phyloP scores from a whole-genome alignment of 192 early-diverging fungal genomes.

The Coemansia sp. region DNA sequence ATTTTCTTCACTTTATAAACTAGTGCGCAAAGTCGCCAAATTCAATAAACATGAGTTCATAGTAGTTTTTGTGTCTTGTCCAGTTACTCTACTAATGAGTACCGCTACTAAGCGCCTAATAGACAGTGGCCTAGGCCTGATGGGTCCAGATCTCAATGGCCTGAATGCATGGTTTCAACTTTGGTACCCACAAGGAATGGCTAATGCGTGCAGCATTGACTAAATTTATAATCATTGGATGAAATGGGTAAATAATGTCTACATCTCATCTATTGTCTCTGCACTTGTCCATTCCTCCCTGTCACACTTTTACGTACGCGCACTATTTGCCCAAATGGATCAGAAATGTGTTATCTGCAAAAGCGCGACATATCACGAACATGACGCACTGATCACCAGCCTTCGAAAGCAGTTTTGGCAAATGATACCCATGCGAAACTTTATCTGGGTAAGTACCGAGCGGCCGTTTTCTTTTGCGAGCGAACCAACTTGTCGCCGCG shows the following conservation, averaged over 20 bases:
- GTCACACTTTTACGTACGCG: not conserved
- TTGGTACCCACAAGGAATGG: not conserved
- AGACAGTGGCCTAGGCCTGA: not conserved
- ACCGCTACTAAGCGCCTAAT: not conserved
- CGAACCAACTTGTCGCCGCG: not conserved
- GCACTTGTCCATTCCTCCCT: not conserved
- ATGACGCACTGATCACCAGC: conserved; percentile 39
- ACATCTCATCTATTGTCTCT: not conserved
- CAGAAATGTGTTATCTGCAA: conserved; percentile 46
- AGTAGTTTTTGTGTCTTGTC: not conserved
- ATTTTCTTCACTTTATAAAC: not conserved
- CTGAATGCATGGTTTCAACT: not conserved
- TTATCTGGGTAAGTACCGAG: conserved; percentile 36
- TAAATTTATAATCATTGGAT: not conserved
- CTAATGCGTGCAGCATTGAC: not conserved
- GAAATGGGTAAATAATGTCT: not conserved
- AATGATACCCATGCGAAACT: conserved; percentile 43
- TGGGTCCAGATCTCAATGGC: not conserved
- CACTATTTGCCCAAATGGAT: conserved; percentile 22
- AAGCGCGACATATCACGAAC: conserved; percentile 46
- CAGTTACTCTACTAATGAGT: not conserved
- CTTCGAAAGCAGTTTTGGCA: conserved; percentile 56
- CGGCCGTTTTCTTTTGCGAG: not conserved
- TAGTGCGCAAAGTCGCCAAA: not conserved
- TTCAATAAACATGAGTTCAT: not conserved